These are phyloP conservation scores for Penicillium pulvis DNA, from an alignment of 495 filamentous ascomycete genomes.

Conservation along the genomic window DNA sequence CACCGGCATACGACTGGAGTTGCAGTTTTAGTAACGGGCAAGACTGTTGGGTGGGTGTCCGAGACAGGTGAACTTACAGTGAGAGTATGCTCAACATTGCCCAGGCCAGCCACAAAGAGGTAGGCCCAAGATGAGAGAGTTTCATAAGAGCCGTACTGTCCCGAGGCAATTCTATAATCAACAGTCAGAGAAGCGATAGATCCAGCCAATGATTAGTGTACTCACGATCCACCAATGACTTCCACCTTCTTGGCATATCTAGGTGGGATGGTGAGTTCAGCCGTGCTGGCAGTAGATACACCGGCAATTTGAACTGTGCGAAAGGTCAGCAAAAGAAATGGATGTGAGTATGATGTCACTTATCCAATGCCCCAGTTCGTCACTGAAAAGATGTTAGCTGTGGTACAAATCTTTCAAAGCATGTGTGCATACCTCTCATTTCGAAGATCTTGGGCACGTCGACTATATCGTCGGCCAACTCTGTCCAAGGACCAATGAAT, in stretches of 20 bases:
- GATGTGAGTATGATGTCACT: slow-evolving; percentile 17
- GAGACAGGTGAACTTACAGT: slow-evolving; percentile 34
- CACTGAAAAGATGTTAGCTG: slow-evolving; percentile 35
- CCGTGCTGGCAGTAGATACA: slow-evolving; percentile 53
- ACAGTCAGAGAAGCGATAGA: not conserved
- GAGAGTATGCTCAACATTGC: slow-evolving; percentile 64
- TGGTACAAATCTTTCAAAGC: not conserved
- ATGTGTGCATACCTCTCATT: slow-evolving; percentile 36
- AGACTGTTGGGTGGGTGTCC: not conserved
- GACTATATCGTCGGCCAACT: slow-evolving; percentile 17
- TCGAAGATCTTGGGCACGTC: slow-evolving; percentile 33
- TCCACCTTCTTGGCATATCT: slow-evolving; percentile 58
- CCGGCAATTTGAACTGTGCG: slow-evolving; percentile 55
- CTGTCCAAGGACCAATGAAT: slow-evolving; percentile 46
- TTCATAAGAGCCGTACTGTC: slow-evolving; percentile 67
- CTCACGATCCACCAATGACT: slow-evolving; percentile 63
- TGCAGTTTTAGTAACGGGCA: not conserved
- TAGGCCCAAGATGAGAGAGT: slow-evolving; percentile 62
- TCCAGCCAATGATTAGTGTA: not conserved
- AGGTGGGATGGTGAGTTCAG: slow-evolving; percentile 53
- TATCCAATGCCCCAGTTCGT: slow-evolving; percentile 69
- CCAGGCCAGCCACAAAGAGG: slow-evolving; percentile 57
- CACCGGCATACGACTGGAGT: slow-evolving; percentile 56
- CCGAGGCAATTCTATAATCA: slow-evolving; percentile 38
- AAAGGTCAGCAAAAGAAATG: slow-evolving; percentile 8